Evolutionary conservation across 768 basidiomycete genomes (phyloP), one percentile per base, ranked within the genome.

Genomic region (button mushroom (Agaricus bisporus)): DNA sequence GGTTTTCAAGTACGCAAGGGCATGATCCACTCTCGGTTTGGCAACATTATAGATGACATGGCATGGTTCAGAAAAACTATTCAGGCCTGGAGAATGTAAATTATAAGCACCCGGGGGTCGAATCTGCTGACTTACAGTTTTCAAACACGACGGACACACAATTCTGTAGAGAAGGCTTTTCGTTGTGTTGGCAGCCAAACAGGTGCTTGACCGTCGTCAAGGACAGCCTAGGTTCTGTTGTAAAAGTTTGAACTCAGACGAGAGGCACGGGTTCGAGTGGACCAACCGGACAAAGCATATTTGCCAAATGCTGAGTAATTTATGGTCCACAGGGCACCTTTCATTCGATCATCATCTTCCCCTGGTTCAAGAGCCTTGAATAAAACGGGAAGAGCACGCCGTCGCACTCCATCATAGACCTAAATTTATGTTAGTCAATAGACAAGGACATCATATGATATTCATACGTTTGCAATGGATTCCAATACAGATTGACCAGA

Each of bases 341-440:
- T 95, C 84, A 93, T 90, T n/a, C 87, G 78, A 64, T 92, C 90
- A 60, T 90, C 89, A 37, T 94, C 91, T 17, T 77, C 78, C 2
- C 86, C 89, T 5, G 85, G 82, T 47, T 79, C 73, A 48, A 87
- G 68, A 4, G 80, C 78, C 38, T 73, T 65, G 56, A 81, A 79
- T n/a, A 87, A 65, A 41, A 70, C 56, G 8, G 85, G 84, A 17
- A 86, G 70, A 36, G 78, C 77, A n/a, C 85, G 79, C 14, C 74
- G 75, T 32, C 83, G 74, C 36, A 86, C 76, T 4, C 86, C 88
- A 61, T 89, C 88, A 60, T 83, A 88, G 2, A 74, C 66, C 86
- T 88, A 41, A 4, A 55, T 18, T 17, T 17, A 2, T 4, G 28
- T 48, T n/a, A 35, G 29, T 20, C 32, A 32, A 10, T 20, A 18